A percentile compares a stretch with the other conserved stretches of the same genome.
Conservation (phyloP, 2,329 filamentous ascomycete genomes). For the Aspergillus transmontanensis region DNA sequence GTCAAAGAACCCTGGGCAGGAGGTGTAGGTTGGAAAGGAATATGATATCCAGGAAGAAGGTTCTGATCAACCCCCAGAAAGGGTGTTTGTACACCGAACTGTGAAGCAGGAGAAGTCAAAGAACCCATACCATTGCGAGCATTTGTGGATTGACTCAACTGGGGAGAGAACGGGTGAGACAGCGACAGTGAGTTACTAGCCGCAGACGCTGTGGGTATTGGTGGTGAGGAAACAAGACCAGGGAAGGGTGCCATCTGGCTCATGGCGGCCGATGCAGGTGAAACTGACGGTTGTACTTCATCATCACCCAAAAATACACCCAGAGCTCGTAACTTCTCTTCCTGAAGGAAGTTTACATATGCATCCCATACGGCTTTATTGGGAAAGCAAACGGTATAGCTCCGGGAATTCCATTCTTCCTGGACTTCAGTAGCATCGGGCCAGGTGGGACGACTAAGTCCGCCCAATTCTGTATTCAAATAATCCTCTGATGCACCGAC, state of each 20-base stretch:
- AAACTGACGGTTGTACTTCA: conserved; percentile 68
- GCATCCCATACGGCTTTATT: conserved; percentile 66
- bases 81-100: conserved; percentile 61
- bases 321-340: conserved; percentile 88
- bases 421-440: conserved; percentile 44
- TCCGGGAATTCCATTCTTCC: conserved; percentile 35
- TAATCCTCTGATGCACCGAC: conserved; percentile 33
- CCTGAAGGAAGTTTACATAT: conserved; percentile 80
- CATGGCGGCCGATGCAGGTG: conserved; percentile 64
- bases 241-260: conserved; percentile 75
- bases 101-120: conserved; percentile 70
- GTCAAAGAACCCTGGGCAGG: conserved; percentile 46
- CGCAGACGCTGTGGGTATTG: conserved; percentile 76
- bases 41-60: conserved; percentile 68
- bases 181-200: conserved; percentile 68
- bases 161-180: conserved; percentile 65
- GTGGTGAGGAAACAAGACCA: conserved; percentile 78
- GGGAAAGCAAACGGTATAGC: conserved; percentile 45
- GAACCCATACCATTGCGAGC: conserved; percentile 67
- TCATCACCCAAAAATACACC: conserved; percentile 81
- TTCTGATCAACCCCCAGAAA: conserved; percentile 61
- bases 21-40: conserved; percentile 66
- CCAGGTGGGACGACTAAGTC: conserved; percentile 47
- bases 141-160: conserved; percentile 60
- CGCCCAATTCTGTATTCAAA: conserved; percentile 34